Evolutionary conservation across 768 basidiomycete species (phyloP).

Genomic region (Rickenella mellea): DNA sequence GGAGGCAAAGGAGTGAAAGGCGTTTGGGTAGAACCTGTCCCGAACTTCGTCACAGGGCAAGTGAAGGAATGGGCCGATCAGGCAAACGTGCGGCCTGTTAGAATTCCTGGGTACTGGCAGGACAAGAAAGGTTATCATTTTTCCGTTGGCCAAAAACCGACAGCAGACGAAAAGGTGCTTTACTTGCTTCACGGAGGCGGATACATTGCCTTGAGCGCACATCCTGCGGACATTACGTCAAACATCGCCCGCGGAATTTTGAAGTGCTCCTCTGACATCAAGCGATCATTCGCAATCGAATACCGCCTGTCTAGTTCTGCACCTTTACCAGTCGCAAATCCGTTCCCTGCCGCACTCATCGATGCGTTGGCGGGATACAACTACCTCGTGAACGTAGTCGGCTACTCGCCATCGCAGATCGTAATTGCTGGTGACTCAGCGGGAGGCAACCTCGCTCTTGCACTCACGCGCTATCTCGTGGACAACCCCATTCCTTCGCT

Average conservation of each 20-base stretch:
- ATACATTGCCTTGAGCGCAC: slow-evolving; percentile 18
- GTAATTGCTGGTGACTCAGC: slow-evolving; percentile 45
- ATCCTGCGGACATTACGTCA: slow-evolving; percentile 16
- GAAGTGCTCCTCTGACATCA: slow-evolving; percentile 8
- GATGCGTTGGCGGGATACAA: slow-evolving; percentile 42
- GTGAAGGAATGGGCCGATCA: slow-evolving; percentile 17
- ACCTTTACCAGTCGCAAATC: slow-evolving; percentile 19
- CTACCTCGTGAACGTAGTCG: slow-evolving; percentile 35
- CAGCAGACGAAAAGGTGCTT: slow-evolving; percentile 23
- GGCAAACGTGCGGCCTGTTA: slow-evolving; percentile 17
- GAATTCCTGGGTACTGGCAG: slow-evolving; percentile 28
- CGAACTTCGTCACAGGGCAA: slow-evolving; percentile 23
- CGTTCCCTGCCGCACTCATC: slow-evolving; percentile 45
- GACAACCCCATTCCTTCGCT: slow-evolving; percentile 9
- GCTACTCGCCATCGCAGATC: slow-evolving; percentile 32
- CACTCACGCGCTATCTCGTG: slow-evolving; percentile 27
- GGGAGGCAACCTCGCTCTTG: slow-evolving; percentile 39
- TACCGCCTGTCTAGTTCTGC: slow-evolving; percentile 32
- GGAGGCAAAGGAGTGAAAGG: slow-evolving; percentile 17
- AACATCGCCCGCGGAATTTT: slow-evolving; percentile 15
- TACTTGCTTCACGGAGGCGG: slow-evolving; percentile 23
- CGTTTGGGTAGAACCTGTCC: slow-evolving; percentile 25
- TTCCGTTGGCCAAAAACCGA: slow-evolving; percentile 13
- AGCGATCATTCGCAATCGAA: slow-evolving; percentile 30
- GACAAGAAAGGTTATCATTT: slow-evolving; percentile 11